phyloP scores from a whole-genome alignment of 345 rosid species.

The Boechera divaricarpa region DNA sequence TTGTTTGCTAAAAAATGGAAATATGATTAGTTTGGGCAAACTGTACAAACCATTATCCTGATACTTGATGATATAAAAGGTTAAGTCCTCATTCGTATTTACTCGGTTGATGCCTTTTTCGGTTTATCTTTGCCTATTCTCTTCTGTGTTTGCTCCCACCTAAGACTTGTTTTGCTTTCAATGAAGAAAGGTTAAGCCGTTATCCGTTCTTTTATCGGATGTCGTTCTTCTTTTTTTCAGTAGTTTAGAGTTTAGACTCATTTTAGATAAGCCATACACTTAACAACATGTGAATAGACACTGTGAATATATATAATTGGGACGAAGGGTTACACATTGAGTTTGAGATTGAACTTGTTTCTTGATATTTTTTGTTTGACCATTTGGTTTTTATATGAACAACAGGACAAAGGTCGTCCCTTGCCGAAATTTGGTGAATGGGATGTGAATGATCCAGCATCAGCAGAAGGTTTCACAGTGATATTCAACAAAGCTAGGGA shows the following conservation, averaged over 20 bases:
- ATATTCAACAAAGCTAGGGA: slow-evolving; percentile 95
- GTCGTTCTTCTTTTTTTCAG: background rate
- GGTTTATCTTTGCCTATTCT: slow-evolving; percentile 17
- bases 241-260: background rate
- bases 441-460: slow-evolving; percentile 99
- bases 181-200: background rate
- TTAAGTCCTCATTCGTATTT: background rate
- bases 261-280: background rate
- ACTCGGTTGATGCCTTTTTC: slow-evolving; percentile 1
- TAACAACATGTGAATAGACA: slow-evolving; percentile 3
- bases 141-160: slow-evolving; percentile 2
- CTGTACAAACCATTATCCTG: background rate
- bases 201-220: background rate
- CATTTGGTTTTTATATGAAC: slow-evolving; percentile 3
- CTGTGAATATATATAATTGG: background rate
- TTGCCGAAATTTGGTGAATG: slow-evolving; percentile 97
- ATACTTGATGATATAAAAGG: background rate
- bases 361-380: slow-evolving; percentile 11
- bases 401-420: slow-evolving; percentile 83
- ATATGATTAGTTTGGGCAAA: slow-evolving; percentile 5
- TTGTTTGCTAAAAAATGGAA: slow-evolving; percentile 31
- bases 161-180: background rate
- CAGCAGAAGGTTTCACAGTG: slow-evolving; percentile 96
- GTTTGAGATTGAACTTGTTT: slow-evolving; percentile 7
- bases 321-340: slow-evolving; percentile 17